Percentiles rank a stretch among this genome's conserved stretches.
Conservation (phyloP, 768 basidiomycete genomes). For the Mycena galopus region DNA sequence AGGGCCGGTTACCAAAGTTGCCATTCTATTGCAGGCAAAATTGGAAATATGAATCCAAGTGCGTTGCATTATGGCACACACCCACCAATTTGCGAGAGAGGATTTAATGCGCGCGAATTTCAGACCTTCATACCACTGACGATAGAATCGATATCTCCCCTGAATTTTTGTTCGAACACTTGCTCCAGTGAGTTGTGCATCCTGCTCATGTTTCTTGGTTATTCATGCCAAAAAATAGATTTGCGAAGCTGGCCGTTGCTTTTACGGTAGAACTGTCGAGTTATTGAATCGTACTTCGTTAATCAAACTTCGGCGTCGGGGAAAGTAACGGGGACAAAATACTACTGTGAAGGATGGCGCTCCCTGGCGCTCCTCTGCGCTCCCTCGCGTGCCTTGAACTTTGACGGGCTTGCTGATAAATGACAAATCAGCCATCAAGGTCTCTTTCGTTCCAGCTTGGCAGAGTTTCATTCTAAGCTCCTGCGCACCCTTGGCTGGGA, state of each 20-base stretch:
- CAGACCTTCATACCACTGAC: slow-evolving; percentile 25
- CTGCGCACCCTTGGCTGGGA: too few relatives aligned
- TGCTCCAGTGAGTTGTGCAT: slow-evolving; percentile 61
- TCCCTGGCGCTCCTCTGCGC: too few relatives aligned
- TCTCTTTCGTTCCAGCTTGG: too few relatives aligned
- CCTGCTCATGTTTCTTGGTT: not conserved
- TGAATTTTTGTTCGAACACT: slow-evolving; percentile 77
- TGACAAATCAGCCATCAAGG: too few relatives aligned
- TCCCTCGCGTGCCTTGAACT: too few relatives aligned
- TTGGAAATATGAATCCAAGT: slow-evolving; percentile 63
- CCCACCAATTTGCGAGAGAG: slow-evolving; percentile 8
- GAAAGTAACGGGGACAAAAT: too few relatives aligned
- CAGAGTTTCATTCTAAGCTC: too few relatives aligned
- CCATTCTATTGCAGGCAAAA: slow-evolving; percentile 67
- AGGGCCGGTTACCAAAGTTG: slow-evolving; percentile 73
- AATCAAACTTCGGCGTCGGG: too few relatives aligned
- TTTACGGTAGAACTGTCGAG: slow-evolving; percentile 62
- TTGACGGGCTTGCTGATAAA: too few relatives aligned
- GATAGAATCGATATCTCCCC: slow-evolving; percentile 69
- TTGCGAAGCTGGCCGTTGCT: slow-evolving; percentile 54
- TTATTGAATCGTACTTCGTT: slow-evolving; percentile 23
- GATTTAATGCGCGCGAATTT: not conserved
- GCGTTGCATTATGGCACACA: slow-evolving; percentile 54
- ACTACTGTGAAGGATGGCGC: too few relatives aligned
- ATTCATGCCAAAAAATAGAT: not conserved